A percentile compares a stretch with the other conserved stretches of the same genome.
Evolutionary conservation across 2,329 filamentous ascomycete genomes (phyloP).

Genomic region (Colletotrichum siamense): DNA sequence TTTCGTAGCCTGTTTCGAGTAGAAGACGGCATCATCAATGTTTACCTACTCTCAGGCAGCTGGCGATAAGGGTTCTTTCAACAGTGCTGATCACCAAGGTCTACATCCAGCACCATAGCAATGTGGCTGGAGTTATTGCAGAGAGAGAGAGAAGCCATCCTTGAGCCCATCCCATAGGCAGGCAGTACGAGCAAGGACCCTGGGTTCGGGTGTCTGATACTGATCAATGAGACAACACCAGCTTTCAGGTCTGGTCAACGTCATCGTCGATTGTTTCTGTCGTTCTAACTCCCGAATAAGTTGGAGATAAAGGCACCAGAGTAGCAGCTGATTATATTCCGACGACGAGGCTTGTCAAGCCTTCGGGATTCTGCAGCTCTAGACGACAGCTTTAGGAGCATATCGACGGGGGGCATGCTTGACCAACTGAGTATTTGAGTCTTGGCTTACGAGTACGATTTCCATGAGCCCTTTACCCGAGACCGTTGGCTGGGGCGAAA

Average conservation of each 20-base stretch:
- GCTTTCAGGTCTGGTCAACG: neutral
- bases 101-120: neutral
- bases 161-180: neutral
- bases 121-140: neutral
- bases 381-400: neutral
- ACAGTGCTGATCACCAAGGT: neutral
- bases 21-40: no score
- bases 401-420: neutral
- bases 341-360: neutral
- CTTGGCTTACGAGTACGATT: neutral
- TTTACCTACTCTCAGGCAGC: no score
- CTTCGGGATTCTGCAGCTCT: rapidly evolving
- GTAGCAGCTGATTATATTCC: rapidly evolving
- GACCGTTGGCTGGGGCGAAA: neutral
- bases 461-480: neutral
- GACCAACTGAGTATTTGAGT: rapidly evolving
- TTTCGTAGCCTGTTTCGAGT: no score
- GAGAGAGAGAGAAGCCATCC: neutral
- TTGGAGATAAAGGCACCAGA: neutral
- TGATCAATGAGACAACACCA: neutral
- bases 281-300: neutral
- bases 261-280: neutral
- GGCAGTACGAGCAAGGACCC: rapidly evolving
- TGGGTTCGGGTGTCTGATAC: neutral
- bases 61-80: neutral